Base-by-base conservation (phyloP, 768 basidiomycete species). In the Amanita pallidorosea region DNA sequence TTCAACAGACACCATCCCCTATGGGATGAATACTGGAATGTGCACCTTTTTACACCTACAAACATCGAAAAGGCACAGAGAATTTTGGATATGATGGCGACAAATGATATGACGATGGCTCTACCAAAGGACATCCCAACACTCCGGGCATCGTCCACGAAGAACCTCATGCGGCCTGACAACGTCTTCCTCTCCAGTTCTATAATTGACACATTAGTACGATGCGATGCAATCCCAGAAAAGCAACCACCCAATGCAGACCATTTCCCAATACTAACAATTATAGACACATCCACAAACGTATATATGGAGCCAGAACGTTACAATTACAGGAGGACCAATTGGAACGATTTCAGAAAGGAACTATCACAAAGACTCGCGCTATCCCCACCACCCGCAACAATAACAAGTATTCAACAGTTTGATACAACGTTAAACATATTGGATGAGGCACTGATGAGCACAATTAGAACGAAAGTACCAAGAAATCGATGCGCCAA, bases 1-100 rank as follows among this genome's bases (percentile, higher is more conserved):
- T 71, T 73, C 58, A 73, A 73, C 55, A 52, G 62, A 1, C 69
- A 73, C 45, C 68, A 70, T 54, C 65, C 67, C 0, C 9, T 63
- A 2, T 73, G 71, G 71, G 70, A 73, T n/a, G 36, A 56, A 33
- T 45, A 55, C 1, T 40, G 49, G 8, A 53, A 58, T 27, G 1
- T 0, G 0, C 60, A 63, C 4, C 58, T 69, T 0, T 62, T 66
- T 13, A 60, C 56, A 4, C 2, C 12, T 11, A 7, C 44, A 2
- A 45, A 45, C 44, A 12, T 45, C 1, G 7, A n/a, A 2, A 12
- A 13, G 5, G 27, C 44, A 5, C 44, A 45, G 8, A 8, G 6
- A 4, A 2, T 45, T 27, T 27, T 45, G n/a, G 27, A 45, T 27
- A 12, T 29, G 6, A 7, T 29, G 8, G 4, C 5, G 29, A 9